Percentiles rank a stretch among this genome's conserved stretches.
These are phyloP conservation scores for Pichia cabralensis DNA, from an alignment of 805 yeast species.

Conservation along the genomic window DNA sequence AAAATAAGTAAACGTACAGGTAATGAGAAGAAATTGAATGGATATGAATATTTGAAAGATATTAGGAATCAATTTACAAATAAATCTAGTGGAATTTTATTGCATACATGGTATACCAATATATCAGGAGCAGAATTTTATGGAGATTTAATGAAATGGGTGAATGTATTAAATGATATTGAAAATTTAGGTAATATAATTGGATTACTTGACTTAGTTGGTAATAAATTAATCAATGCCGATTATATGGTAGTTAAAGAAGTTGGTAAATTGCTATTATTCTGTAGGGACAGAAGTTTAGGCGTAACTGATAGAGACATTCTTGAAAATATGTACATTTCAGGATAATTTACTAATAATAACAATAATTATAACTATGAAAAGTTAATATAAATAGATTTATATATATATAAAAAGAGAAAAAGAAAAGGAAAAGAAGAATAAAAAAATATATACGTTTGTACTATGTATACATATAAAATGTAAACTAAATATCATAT, in stretches of 20 bases:
- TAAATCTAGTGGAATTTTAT: conserved; percentile 23
- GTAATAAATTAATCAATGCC: conserved; percentile 30
- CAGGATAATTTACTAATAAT: not conserved
- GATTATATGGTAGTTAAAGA: conserved; percentile 53
- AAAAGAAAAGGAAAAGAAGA: no score
- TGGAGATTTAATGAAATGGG: conserved; percentile 31
- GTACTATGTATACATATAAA: no score
- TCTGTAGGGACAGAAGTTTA: conserved; percentile 44
- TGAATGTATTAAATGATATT: conserved; percentile 30
- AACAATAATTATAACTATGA: not conserved
- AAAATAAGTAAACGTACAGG: conserved; percentile 29
- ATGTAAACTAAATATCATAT: no score
- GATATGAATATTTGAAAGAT: conserved; percentile 40
- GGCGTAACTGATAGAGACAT: conserved; percentile 35
- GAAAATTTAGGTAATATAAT: conserved; percentile 38
- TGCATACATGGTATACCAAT: conserved; percentile 26
- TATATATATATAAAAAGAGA: no score
- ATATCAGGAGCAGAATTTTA: conserved; percentile 30
- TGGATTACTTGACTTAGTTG: conserved; percentile 43
- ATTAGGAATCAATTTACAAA: conserved; percentile 33
- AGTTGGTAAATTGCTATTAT: conserved; percentile 39
- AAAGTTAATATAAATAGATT: no score
- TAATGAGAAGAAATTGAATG: conserved; percentile 31
- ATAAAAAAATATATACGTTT: no score
- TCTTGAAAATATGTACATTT: conserved; percentile 41